phyloP scores from a whole-genome alignment of 768 basidiomycete species.

The Basidioascus undulatus region DNA sequence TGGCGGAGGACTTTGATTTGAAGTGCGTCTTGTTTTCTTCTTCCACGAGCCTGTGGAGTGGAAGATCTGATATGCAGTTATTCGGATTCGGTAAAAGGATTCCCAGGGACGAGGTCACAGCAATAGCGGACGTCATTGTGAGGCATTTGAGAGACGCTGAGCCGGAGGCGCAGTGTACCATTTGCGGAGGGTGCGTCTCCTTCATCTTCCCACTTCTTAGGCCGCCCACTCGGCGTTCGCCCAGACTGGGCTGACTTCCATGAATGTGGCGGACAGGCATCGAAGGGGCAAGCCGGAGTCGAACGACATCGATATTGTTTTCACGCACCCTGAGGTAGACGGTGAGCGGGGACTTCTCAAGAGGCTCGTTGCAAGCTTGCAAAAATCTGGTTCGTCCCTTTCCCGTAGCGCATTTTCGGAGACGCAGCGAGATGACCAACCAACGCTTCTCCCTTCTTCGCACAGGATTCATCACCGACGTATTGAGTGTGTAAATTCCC shows the following conservation, averaged over 20 bases:
- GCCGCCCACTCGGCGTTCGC: background rate
- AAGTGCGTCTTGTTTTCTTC: slow-evolving; percentile 11
- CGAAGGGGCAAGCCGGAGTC: slow-evolving; percentile 57
- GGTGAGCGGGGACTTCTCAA: slow-evolving; percentile 39
- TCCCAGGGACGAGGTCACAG: slow-evolving; percentile 47
- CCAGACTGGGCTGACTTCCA: background rate
- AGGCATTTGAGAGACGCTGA: slow-evolving; percentile 37
- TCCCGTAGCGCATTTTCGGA: background rate
- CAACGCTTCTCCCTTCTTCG: background rate
- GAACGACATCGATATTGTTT: slow-evolving; percentile 74
- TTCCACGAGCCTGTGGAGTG: background rate
- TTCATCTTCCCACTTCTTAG: background rate
- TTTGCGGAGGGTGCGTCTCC: slow-evolving; percentile 50
- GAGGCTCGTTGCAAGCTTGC: slow-evolving; percentile 32
- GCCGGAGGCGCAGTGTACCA: slow-evolving; percentile 42
- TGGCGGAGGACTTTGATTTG: slow-evolving; percentile 16
- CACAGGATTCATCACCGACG: slow-evolving; percentile 47
- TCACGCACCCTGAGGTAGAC: slow-evolving; percentile 36
- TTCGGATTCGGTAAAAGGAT: slow-evolving; percentile 29
- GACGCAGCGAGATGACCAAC: too few relatives aligned
- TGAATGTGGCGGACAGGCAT: slow-evolving; percentile 27
- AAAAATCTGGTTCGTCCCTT: slow-evolving; percentile 28
- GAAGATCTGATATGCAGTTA: background rate
- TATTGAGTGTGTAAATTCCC: slow-evolving; percentile 41
- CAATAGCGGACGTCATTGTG: slow-evolving; percentile 45